These are phyloP conservation scores for Endocarpon pusillum DNA, from an alignment of 495 filamentous ascomycete genomes.

Conservation along the genomic window DNA sequence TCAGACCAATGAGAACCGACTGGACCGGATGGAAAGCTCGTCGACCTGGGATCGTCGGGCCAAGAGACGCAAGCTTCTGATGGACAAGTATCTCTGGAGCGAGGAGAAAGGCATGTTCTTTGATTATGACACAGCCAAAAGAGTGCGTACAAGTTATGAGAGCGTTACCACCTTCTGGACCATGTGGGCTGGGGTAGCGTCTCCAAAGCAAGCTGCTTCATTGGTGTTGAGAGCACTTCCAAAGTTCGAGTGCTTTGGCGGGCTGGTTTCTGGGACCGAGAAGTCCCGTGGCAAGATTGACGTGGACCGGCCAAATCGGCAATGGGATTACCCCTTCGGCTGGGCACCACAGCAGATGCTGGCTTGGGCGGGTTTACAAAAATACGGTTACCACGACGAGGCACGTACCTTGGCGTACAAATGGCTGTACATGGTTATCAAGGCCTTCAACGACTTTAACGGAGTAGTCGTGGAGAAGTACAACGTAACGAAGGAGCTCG, in stretches of 20 bases:
- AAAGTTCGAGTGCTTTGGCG: conserved; percentile 70
- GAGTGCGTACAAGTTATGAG: conserved; percentile 64
- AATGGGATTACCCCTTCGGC: conserved; percentile 97
- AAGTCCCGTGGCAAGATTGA: conserved; percentile 65
- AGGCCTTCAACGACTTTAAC: conserved; percentile 93
- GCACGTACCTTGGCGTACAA: conserved; percentile 79
- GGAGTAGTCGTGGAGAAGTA: conserved; percentile 98
- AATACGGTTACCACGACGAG: conserved; percentile 81
- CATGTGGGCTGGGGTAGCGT: conserved; percentile 80
- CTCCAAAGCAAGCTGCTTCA: conserved; percentile 56
- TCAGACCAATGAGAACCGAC: conserved; percentile 36
- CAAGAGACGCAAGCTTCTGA: conserved; percentile 55
- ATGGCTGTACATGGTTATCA: conserved; percentile 95
- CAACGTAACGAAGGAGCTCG: conserved; percentile 76
- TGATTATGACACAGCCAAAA: conserved; percentile 77
- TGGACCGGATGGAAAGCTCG: conserved; percentile 56
- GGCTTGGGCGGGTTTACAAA: conserved; percentile 78
- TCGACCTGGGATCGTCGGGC: conserved; percentile 77
- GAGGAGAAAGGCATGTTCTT: conserved; percentile 86
- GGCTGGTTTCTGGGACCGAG: conserved; percentile 77
- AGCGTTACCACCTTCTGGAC: conserved; percentile 88
- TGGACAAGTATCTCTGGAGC: conserved; percentile 85
- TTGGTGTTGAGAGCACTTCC: conserved; percentile 67
- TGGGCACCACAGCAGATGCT: conserved; percentile 99
- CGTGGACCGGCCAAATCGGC: conserved; percentile 72